Evolutionary conservation across 768 basidiomycete species (phyloP), one percentile per base, ranked within the genome.

Genomic region (Glaciozyma martinii): DNA sequence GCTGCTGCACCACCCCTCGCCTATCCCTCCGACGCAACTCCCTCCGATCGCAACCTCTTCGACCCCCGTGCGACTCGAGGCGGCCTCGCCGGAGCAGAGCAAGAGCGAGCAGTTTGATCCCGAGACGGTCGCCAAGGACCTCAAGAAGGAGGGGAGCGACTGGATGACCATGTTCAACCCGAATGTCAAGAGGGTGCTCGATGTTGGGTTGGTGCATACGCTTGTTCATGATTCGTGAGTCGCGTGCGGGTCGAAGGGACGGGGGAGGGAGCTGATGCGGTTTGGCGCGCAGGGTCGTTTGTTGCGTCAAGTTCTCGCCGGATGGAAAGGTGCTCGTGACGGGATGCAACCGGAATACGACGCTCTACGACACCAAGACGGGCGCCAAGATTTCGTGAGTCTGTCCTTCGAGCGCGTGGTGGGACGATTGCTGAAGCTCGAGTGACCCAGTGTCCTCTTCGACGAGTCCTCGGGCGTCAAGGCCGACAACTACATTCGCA

Each of bases 251-350:
- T 16, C 27, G 21, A 16, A 2, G 21, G 37, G 27, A 13, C 25
- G 23, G 8, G 58, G 12, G 43, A 19, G 29, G n/a, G 8, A 25
- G 47, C 59, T 62, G 27, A 60, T 23, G 29, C 25, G n/a, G n/a
- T 13, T 16, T 25, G 13, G 58, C 19, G 30, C 29, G 25, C 65
- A 87, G 86, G 65, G 87, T 88, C 29, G 86, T 88, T 13, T 89
- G 93, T 72, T 95, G 92, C 73, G 91, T 95, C 32, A 83, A 88
- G 65, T 94, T 95, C 78, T 94, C 90, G 59, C 88, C 90, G 19
- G 92, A 98, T 76, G 90, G 93, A 32, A 90, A 89, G 76, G 85
- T 81, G 66, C 83, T 97, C 40, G 94, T 94, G 37, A 97, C 94
- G 6, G 94, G 94, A 18, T 98, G 93, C 78, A 98, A 98, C 78